Evolutionary conservation across 345 rosid species (phyloP).

Genomic region (Citrus hindsii): DNA sequence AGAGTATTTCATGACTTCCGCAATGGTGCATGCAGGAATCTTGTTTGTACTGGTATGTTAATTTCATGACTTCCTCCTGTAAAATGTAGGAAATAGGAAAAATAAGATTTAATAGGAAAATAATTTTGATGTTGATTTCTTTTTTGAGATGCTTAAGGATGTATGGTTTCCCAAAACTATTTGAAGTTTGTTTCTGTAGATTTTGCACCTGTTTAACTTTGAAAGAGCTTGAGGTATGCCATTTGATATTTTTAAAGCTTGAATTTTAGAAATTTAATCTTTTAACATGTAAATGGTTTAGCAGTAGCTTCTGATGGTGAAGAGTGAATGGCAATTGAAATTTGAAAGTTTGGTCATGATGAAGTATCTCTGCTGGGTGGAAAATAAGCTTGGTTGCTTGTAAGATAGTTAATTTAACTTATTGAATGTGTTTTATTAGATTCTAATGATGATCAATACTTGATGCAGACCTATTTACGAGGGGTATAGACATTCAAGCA

Average conservation of each 20-base stretch:
- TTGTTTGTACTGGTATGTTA: conserved; percentile 93
- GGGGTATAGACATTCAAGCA: conserved; percentile 99
- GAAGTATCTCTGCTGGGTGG: not conserved
- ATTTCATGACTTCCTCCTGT: not conserved
- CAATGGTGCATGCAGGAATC: conserved; percentile 99
- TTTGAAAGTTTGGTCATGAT: not conserved
- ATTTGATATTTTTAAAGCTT: not conserved
- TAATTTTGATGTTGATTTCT: not conserved
- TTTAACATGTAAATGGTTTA: not conserved
- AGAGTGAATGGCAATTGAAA: not conserved
- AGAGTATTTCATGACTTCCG: conserved; percentile 99
- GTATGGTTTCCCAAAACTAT: not conserved
- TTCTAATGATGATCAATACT: conserved; percentile 14
- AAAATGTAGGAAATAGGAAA: no score
- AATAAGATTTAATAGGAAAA: no score
- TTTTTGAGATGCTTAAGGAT: not conserved
- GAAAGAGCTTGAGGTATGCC: not conserved
- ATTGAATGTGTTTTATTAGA: conserved; percentile 4
- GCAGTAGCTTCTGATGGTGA: not conserved
- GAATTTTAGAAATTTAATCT: conserved; percentile 1
- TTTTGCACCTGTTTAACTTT: not conserved
- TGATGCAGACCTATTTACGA: conserved; percentile 88
- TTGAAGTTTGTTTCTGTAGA: not conserved
- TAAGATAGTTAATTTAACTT: not conserved
- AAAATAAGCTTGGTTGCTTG: not conserved